phyloP scores from a whole-genome alignment of 202 grass and related monocot genomes.

The Setaria italica region DNA sequence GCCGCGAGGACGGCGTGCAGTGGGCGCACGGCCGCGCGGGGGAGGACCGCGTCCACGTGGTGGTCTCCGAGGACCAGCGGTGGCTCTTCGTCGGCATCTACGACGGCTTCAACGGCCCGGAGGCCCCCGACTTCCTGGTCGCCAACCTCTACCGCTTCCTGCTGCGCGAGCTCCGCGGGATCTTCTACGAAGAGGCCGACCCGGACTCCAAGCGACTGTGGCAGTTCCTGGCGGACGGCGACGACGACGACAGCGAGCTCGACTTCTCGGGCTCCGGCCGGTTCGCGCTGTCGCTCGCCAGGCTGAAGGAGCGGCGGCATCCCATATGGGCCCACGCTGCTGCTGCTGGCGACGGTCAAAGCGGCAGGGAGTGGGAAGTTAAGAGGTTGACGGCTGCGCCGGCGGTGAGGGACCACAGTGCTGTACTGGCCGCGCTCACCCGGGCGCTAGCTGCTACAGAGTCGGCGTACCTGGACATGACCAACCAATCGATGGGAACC shows the following conservation, averaged over 20 bases:
- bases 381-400: conserved; percentile 51
- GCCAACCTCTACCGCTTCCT: conserved; percentile 80
- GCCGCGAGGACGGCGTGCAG: conserved; percentile 65
- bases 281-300: conserved; percentile 79
- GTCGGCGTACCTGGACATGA: conserved; percentile 81
- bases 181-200: conserved; percentile 67
- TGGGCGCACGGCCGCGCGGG: conserved; percentile 93
- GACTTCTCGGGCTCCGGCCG: conserved; percentile 81
- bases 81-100: conserved; percentile 98
- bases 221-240: conserved; percentile 76
- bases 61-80: conserved; percentile 86
- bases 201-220: conserved; percentile 60
- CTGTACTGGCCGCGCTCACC: conserved; percentile 65
- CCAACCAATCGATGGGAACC: conserved; percentile 67
- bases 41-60: conserved; percentile 88
- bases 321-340: conserved; percentile 53
- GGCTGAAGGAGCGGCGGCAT: conserved; percentile 53
- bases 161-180: conserved; percentile 71
- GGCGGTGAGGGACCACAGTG: conserved; percentile 64
- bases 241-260: conserved; percentile 69
- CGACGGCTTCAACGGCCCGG: conserved; percentile 93
- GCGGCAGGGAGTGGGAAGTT: conserved; percentile 39
- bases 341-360: conserved; percentile 51
- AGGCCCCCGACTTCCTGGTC: conserved; percentile 91
- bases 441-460: conserved; percentile 64